A percentile compares a stretch with the other conserved stretches of the same genome.
These are phyloP conservation scores for Didymella keratinophila DNA, from an alignment of 2,329 filamentous ascomycete species.

Conservation along the genomic window DNA sequence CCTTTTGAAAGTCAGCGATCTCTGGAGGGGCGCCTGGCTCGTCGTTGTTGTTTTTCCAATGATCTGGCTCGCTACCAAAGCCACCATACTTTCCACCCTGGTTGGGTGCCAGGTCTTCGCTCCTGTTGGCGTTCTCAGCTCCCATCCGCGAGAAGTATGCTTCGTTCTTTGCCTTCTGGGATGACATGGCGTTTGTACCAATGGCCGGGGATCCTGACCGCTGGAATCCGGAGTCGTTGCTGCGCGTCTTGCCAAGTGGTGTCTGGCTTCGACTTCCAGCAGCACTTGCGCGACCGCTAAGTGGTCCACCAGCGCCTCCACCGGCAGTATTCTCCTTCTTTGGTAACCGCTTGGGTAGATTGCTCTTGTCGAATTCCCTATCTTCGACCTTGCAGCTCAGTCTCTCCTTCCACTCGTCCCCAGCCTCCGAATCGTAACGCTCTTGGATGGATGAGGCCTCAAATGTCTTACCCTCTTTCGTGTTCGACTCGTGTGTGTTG, in stretches of 20 bases:
- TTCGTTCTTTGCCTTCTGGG: conserved; percentile 73
- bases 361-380: conserved; percentile 78
- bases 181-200: conserved; percentile 48
- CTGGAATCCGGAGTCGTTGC: conserved; percentile 39
- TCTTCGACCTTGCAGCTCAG: conserved; percentile 88
- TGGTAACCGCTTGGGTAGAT: conserved; percentile 60
- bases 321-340: conserved; percentile 44
- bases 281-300: conserved; percentile 47
- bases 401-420: conserved; percentile 95
- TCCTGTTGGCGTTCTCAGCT: conserved; percentile 78
- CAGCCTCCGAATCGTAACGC: conserved; percentile 85
- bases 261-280: conserved; percentile 50
- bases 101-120: conserved; percentile 78
- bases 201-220: conserved; percentile 50
- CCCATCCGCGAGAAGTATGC: conserved; percentile 89
- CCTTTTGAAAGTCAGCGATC: conserved; percentile 88
- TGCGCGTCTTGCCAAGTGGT: conserved; percentile 48
- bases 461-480: conserved; percentile 64
- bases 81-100: conserved; percentile 93
- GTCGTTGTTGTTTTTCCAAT: conserved; percentile 52
- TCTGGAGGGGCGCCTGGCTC: conserved; percentile 64
- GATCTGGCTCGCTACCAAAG: conserved; percentile 80
- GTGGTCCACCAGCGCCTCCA: conserved; percentile 34
- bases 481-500: conserved; percentile 62
- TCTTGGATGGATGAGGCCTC: conserved; percentile 90